Evolutionary conservation across 805 yeast genomes (phyloP).

Genomic region (Metschnikowia vanudenii): DNA sequence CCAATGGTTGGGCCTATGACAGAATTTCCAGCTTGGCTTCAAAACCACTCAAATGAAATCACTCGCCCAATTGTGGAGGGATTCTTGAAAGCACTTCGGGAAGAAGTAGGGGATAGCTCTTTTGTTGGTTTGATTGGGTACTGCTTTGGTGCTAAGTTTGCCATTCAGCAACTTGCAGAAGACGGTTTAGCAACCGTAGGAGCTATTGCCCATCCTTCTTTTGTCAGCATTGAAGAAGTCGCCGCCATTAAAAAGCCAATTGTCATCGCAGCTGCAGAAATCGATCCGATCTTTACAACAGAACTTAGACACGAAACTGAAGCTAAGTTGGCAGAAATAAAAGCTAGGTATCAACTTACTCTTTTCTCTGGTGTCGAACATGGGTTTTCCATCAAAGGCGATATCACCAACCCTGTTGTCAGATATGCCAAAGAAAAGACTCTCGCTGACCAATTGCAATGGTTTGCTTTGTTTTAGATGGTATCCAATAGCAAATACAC

Average conservation of each 20-base stretch:
- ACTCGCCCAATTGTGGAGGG: slow-evolving; percentile 48
- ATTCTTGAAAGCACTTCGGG: slow-evolving; percentile 46
- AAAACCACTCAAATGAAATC: slow-evolving; percentile 48
- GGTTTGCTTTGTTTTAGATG: slow-evolving; percentile 13
- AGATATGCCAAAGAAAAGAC: slow-evolving; percentile 69
- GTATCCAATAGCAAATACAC: background rate
- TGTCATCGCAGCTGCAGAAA: slow-evolving; percentile 71
- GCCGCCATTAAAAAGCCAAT: slow-evolving; percentile 60
- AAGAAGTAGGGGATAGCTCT: slow-evolving; percentile 39
- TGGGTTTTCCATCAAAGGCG: slow-evolving; percentile 83
- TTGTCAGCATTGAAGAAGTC: slow-evolving; percentile 64
- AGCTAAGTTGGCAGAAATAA: slow-evolving; percentile 47
- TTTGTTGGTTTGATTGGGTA: slow-evolving; percentile 66
- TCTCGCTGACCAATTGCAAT: slow-evolving; percentile 43
- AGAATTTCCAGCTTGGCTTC: slow-evolving; percentile 47
- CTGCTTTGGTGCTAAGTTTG: slow-evolving; percentile 81
- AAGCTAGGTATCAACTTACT: slow-evolving; percentile 57
- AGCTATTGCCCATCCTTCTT: slow-evolving; percentile 85
- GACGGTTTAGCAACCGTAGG: slow-evolving; percentile 52
- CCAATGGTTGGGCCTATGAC: slow-evolving; percentile 19
- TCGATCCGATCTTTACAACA: slow-evolving; percentile 58
- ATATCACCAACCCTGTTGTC: slow-evolving; percentile 49
- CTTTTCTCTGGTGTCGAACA: slow-evolving; percentile 65
- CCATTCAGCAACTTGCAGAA: slow-evolving; percentile 48
- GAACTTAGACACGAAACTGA: slow-evolving; percentile 67